A percentile compares a stretch with the other conserved stretches of the same genome.
phyloP scores from a whole-genome alignment of 768 basidiomycete species.

The Hydnomerulius pinastri region DNA sequence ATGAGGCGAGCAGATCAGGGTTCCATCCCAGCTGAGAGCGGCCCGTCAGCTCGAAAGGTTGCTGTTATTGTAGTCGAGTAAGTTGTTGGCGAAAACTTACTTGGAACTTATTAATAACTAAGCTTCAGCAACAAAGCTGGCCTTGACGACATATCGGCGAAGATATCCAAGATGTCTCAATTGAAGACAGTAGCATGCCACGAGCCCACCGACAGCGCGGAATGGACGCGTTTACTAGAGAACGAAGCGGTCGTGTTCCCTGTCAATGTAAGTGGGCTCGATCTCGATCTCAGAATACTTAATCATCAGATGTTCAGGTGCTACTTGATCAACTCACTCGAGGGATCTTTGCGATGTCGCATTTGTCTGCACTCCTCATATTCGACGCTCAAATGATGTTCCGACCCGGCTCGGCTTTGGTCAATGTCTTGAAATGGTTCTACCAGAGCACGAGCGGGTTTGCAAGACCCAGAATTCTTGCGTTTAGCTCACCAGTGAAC shows the following conservation, averaged over 20 bases:
- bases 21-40: not conserved
- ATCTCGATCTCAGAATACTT: conserved; percentile 1
- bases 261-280: conserved; percentile 37
- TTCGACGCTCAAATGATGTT: conserved; percentile 40
- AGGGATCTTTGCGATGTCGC: conserved; percentile 42
- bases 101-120: conserved; percentile 1
- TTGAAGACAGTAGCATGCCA: conserved; percentile 19
- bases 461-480: conserved; percentile 47
- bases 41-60: conserved; percentile 4
- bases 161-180: conserved; percentile 15
- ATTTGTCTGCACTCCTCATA: conserved; percentile 48
- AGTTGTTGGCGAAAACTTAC: not conserved
- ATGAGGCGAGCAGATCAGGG: conserved; percentile 13
- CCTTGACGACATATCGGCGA: conserved; percentile 15
- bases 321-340: conserved; percentile 41
- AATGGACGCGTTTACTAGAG: conserved; percentile 18
- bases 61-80: conserved; percentile 25
- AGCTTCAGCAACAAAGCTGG: conserved; percentile 9
- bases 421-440: conserved; percentile 48
- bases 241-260: conserved; percentile 44
- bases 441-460: conserved; percentile 38
- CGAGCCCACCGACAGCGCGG: conserved; percentile 12
- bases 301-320: conserved; percentile 39
- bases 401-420: conserved; percentile 41
- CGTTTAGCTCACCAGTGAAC: conserved; percentile 32